Conservation (phyloP, 2,329 filamentous ascomycete species). For the Penicillium olsonii region DNA sequence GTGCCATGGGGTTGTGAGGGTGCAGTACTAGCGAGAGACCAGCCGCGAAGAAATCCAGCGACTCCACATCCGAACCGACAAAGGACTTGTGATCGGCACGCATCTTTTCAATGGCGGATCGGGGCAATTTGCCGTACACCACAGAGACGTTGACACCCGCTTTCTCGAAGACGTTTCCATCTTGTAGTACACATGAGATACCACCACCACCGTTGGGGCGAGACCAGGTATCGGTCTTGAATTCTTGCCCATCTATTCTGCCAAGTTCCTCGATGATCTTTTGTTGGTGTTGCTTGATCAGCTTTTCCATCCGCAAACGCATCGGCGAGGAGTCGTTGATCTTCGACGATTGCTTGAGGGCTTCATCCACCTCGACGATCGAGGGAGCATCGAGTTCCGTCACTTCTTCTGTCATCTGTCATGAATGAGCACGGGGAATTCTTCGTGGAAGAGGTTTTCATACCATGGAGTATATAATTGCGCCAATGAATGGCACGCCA, state of each 20-base stretch:
- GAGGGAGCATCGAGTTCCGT: constrained; percentile 53
- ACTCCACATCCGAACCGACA: constrained; percentile 71
- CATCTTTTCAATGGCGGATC: constrained; percentile 89
- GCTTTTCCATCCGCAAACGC: constrained; percentile 95
- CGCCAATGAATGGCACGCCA: constrained; percentile 51
- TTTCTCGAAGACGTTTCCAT: constrained; percentile 97
- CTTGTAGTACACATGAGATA: constrained; percentile 91
- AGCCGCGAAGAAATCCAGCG: constrained; percentile 91
- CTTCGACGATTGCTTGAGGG: constrained; percentile 75
- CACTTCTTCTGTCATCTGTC: constrained; percentile 41
- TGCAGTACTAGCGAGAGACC: constrained; percentile 92
- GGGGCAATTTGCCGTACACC: constrained; percentile 88
- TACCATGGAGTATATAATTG: constrained; percentile 56
- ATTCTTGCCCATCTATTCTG: constrained; percentile 77
- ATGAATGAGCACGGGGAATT: constrained; percentile 1
- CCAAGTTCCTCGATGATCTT: constrained; percentile 83
- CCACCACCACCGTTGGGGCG: constrained; percentile 88
- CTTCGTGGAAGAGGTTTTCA: not conserved
- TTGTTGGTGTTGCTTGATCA: constrained; percentile 90
- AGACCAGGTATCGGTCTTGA: constrained; percentile 82
- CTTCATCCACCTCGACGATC: constrained; percentile 81
- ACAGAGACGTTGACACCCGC: constrained; percentile 93
- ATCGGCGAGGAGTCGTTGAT: constrained; percentile 82
- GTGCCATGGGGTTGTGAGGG: constrained; percentile 92
- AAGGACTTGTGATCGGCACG: constrained; percentile 91